phyloP scores from a whole-genome alignment of 768 basidiomycete species.

The Auricularia auricula-judae region DNA sequence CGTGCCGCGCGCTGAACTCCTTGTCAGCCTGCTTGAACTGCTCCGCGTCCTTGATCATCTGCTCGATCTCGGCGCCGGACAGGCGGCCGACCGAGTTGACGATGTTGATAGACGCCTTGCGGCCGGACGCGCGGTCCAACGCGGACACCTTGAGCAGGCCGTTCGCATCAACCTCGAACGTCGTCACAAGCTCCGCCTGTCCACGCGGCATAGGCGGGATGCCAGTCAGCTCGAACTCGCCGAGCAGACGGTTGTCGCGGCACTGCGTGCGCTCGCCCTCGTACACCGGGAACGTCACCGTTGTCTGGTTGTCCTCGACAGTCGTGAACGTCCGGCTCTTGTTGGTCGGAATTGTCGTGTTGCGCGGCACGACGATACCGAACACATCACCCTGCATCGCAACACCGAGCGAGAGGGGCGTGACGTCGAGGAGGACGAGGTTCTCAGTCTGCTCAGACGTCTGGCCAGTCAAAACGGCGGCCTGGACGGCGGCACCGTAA shows the following conservation, averaged over 20 bases:
- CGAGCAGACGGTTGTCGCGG: slow-evolving; percentile 97
- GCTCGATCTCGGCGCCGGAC: slow-evolving; percentile 94
- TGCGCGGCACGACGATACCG: slow-evolving; percentile 97
- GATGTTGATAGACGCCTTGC: slow-evolving; percentile 97
- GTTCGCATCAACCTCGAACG: slow-evolving; percentile 99
- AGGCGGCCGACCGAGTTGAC: slow-evolving; percentile 99
- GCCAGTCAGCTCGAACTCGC: slow-evolving; percentile 98
- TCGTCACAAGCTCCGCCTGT: slow-evolving; percentile 98
- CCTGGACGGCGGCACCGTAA: slow-evolving; percentile 97
- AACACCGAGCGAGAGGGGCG: slow-evolving; percentile 81
- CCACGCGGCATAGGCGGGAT: slow-evolving; percentile 99
- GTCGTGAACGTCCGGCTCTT: slow-evolving; percentile 99
- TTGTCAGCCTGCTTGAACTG: slow-evolving; percentile 94
- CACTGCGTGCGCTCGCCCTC: slow-evolving; percentile 99
- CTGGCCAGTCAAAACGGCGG: slow-evolving; percentile 94
- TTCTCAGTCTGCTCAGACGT: slow-evolving; percentile 98
- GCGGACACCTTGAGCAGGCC: slow-evolving; percentile 99
- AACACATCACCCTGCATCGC: slow-evolving; percentile 99
- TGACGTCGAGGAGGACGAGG: slow-evolving; percentile 87
- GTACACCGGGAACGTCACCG: slow-evolving; percentile 99
- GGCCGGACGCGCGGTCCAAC: slow-evolving; percentile 95
- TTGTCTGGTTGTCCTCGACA: slow-evolving; percentile 99
- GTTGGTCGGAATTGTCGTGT: slow-evolving; percentile 99
- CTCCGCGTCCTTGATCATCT: slow-evolving; percentile 99
- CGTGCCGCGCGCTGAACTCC: slow-evolving; percentile 96